Base-by-base conservation (phyloP, 163 green algal species). In the Volvox carteri region DNA sequence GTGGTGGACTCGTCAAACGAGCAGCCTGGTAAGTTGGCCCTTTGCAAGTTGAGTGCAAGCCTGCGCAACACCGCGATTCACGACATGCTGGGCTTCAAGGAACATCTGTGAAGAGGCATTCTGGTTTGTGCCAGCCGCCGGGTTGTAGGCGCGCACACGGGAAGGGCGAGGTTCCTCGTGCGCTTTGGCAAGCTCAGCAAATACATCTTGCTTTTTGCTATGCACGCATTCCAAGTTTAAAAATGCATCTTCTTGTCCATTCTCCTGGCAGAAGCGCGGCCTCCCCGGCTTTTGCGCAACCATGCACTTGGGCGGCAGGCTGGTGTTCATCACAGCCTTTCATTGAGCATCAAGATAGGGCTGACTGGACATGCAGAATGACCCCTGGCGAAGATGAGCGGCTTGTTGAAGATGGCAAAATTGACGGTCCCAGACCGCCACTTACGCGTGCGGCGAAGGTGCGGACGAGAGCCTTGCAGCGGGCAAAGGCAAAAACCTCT, bases 1-100 rank as follows among this genome's bases (percentile, higher is more conserved):
- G 30, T 30, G 4, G 65, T 75, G 65, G 65, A 75, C 65, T 80
- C 46, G 73, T 80, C 73, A 80, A 80, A 80, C 70, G 62, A 72
- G 60, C 60, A 39, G 65, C 54, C 23, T 8, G 70, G 39, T 56
- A 58, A 58, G 14, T 37, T 78, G 70, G 39, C 60, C 14, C n/a
- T 1, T 39, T 37, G 60, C 60, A 11, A 72, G n/a, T 52, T 35
- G 37, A 41, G 39, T 44, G 70, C 21, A 58, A 42, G 70, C 58
- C 70, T 58, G 70, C 35, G 70, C 41, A 39, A 7, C 4, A 58
- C 33, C 12, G 70, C 70, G n/a, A 37, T 28, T 39, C 37, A 39
- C 37, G n/a, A 37, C 60, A 28, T 39, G 18, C 35, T 72, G 60
- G n/a, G 7, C 60, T 39, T 39, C 18, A 35, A 35, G n/a, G 14